Evolutionary conservation across 495 filamentous ascomycete genomes (phyloP), one percentile per base, ranked within the genome.

Genomic region (Hyaloscypha variabilis): DNA sequence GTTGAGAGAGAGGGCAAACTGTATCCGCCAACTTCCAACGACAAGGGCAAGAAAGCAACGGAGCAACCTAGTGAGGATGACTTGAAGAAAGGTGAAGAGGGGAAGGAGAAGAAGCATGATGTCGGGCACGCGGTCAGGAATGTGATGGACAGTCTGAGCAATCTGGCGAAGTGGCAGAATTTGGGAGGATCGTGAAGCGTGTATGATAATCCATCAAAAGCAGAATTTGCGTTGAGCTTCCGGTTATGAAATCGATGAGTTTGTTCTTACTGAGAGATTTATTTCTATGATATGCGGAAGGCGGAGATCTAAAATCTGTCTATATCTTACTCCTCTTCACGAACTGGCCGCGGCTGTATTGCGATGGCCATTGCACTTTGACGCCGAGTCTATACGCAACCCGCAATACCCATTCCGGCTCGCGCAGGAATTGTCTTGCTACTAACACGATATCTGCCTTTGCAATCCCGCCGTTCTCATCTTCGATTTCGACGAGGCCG

Each of bases 371-470:
- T 36, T 79, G 72, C 10, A 90, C 79, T 31, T 83, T 71, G 1
- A 91, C 85, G 25, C 82, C 85, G 21, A 92, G 67, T 72, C 85
- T 73, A 63, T 85, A 80, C 10, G 89, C 89, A 23, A 82, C 80
- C 39, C 78, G 82, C 26, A 89, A 66, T 49, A 88, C 85, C 80
- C 88, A 90, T 68, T 90, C 86, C 2, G 88, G 85, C 71, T 91
- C 88, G 21, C 87, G 78, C 69, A 91, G 67, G 63, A 88, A 88
- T 73, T 91, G 87, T 25, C 88, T 77, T 1, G 80, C 90, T 2
- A 88, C 75, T 5, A 92, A 71, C 19, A 90, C 85, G 8, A 84
- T 71, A 74, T 92, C 89, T 2, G 85, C 88, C 71, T 82, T 64
- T 0, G 87, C 78, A 36, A 62, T 74, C 46, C 74, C 72, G 0